These are phyloP conservation scores for Eurotiales sp. DNA, from an alignment of 2,329 filamentous ascomycete genomes.

Conservation along the genomic window DNA sequence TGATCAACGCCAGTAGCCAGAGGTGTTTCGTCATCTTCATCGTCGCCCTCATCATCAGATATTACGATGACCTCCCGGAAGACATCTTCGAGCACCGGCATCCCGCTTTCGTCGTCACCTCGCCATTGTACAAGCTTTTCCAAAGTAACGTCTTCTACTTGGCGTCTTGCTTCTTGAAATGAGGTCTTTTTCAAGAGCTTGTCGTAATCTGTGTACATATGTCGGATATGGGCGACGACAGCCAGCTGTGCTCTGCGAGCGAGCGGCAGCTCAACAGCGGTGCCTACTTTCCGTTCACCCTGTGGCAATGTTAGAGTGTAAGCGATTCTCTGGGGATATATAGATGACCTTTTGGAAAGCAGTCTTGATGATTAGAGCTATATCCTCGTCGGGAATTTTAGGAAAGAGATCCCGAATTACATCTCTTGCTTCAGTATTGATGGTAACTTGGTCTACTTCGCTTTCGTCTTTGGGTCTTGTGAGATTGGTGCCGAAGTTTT, in stretches of 20 bases:
- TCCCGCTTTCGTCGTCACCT: conserved; percentile 54
- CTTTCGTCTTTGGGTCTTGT: conserved; percentile 23
- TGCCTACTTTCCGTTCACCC: conserved; percentile 57
- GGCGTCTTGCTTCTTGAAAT: conserved; percentile 53
- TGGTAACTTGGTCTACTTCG: conserved; percentile 41
- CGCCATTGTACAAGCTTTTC: conserved; percentile 60
- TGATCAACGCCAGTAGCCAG: conserved; percentile 31
- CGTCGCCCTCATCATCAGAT: conserved; percentile 55
- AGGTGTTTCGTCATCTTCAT: conserved; percentile 36
- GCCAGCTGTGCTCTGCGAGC: conserved; percentile 59
- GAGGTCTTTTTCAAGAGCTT: conserved; percentile 50
- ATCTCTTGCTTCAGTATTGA: conserved; percentile 55
- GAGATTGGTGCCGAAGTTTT: conserved; percentile 25
- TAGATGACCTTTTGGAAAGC: conserved; percentile 55
- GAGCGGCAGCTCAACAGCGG: conserved; percentile 51
- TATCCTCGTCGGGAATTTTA: conserved; percentile 57
- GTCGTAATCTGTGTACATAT: conserved; percentile 62
- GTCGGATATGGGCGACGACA: conserved; percentile 59
- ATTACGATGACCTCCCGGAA: conserved; percentile 63
- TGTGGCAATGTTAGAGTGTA: conserved; percentile 27
- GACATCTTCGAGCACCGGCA: conserved; percentile 56
- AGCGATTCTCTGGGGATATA: neutral
- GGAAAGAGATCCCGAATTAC: conserved; percentile 61
- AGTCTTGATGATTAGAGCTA: conserved; percentile 56
- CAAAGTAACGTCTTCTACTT: conserved; percentile 54